These are phyloP conservation scores for Mariannaea sp. DNA, from an alignment of 2,329 filamentous ascomycete genomes.

Conservation along the genomic window DNA sequence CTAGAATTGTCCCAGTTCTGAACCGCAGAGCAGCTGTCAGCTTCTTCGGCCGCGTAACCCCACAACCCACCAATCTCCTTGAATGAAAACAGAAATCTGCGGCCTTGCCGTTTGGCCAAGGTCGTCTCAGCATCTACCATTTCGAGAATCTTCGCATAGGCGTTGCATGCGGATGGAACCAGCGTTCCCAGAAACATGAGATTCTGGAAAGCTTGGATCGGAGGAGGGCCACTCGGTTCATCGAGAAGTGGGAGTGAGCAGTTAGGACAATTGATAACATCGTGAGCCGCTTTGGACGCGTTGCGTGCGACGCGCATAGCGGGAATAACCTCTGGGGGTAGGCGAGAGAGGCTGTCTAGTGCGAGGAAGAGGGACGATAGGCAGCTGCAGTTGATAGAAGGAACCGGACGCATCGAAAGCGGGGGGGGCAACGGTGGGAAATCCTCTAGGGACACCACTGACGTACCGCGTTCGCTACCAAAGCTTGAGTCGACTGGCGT, in stretches of 20 bases:
- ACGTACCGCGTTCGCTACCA: constrained; percentile 31
- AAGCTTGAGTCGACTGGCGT: constrained; percentile 25
- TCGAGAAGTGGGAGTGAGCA: constrained; percentile 51
- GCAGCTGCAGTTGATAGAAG: constrained; percentile 50
- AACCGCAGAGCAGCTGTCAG: constrained; percentile 35
- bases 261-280: constrained; percentile 55
- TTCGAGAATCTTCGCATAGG: constrained; percentile 59
- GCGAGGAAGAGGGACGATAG: constrained; percentile 56
- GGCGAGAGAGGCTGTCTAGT: constrained; percentile 54
- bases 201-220: constrained; percentile 60
- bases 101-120: constrained; percentile 48
- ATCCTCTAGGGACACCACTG: constrained; percentile 25
- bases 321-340: constrained; percentile 50
- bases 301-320: constrained; percentile 55
- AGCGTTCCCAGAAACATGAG: constrained; percentile 63
- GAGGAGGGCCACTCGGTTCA: constrained; percentile 42
- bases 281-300: constrained; percentile 55
- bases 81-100: constrained; percentile 52
- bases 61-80: constrained; percentile 55
- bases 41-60: constrained; percentile 41
- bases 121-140: constrained; percentile 59
- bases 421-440: constrained; percentile 11
- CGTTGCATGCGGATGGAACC: constrained; percentile 61
- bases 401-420: constrained; percentile 33
- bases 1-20: constrained; percentile 47